Evolutionary conservation across 2,329 filamentous ascomycete genomes (phyloP).

Genomic region (Colletotrichum sublineola): DNA sequence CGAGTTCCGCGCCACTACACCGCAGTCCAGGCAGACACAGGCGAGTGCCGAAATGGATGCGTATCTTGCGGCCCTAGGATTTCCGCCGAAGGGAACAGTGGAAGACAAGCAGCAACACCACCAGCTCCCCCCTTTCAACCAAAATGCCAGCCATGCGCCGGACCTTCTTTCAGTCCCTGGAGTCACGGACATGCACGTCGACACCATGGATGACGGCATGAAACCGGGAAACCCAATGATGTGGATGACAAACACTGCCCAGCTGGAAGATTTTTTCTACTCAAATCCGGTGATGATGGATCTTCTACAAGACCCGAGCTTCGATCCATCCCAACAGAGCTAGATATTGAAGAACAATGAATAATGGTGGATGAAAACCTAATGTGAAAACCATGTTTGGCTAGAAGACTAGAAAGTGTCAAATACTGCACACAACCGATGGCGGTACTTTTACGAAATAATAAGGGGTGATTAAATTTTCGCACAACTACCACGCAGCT

Average conservation of each 20-base stretch:
- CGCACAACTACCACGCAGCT: neutral
- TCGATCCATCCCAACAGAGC: slow-evolving; percentile 1
- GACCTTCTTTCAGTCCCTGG: neutral
- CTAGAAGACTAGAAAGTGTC: neutral
- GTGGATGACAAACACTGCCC: slow-evolving; percentile 55
- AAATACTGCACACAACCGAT: neutral
- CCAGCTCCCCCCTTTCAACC: slow-evolving; percentile 13
- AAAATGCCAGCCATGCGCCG: slow-evolving; percentile 20
- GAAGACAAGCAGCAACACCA: neutral
- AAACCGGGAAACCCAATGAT: slow-evolving; percentile 46
- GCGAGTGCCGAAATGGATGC: slow-evolving; percentile 59
- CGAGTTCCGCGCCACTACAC: slow-evolving; percentile 60
- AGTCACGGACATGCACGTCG: slow-evolving; percentile 4
- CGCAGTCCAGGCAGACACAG: slow-evolving; percentile 51
- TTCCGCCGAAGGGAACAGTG: slow-evolving; percentile 46
- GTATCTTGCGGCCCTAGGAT: slow-evolving; percentile 66
- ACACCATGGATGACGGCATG: slow-evolving; percentile 11
- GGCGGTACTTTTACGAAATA: neutral
- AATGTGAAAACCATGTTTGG: neutral
- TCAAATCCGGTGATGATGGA: slow-evolving; percentile 55
- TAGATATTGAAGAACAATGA: neutral
- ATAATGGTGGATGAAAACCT: too few relatives aligned
- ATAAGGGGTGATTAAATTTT: neutral
- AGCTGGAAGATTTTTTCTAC: slow-evolving; percentile 56
- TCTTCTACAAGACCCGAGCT: slow-evolving; percentile 49